Base-by-base conservation (phyloP, 2,329 filamentous ascomycete species). In the Fusarium illudens region DNA sequence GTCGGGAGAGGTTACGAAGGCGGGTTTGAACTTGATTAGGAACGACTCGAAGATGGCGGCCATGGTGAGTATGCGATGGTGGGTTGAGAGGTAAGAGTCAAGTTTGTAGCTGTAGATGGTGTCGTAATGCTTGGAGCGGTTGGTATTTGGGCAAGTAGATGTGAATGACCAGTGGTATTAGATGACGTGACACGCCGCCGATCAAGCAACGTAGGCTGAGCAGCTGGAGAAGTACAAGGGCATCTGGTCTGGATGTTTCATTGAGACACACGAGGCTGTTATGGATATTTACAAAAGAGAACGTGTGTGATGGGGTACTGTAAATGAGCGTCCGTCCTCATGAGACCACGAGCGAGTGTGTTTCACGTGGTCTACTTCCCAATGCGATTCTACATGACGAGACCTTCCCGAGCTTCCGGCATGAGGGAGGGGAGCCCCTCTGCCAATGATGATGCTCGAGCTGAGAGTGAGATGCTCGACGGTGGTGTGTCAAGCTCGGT, bases 21-120 rank as follows among this genome's bases (percentile, higher is more conserved):
- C 51, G 19, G 72, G 69, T 54, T 75, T 76, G 70, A 80, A 77
- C 56, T 71, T 74, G 66, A 80, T 62, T 58, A 73, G 70, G 60
- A 75, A 72, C 52, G 78, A 65, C 34, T 78, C 74, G 67, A 78
- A 70, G 48, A 69, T 60, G 56, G 69, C 54, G 6, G 76, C 62
- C 71, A 78, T 78, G 48, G 60, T 15, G 30, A 42, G 25, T 52
- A 17, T 55, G 29, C 67, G 58, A 63, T 25, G 29, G 55, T 49
- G 20, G 37, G 33, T 25, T 20, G 29, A 25, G 11, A 15, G 12
- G n/a, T 19, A 29, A 36, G 27, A 48, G 11, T 10, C 17, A 27
- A 32, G 46, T 49, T 6, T 10, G 46, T 30, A 10, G 12, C 4
- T 37, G 29, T 19, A 13, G 22, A 19, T 17, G 30, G 17, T 32